These are phyloP conservation scores for Rhodotorula babjevae DNA, from an alignment of 768 basidiomycete species.

Conservation along the genomic window DNA sequence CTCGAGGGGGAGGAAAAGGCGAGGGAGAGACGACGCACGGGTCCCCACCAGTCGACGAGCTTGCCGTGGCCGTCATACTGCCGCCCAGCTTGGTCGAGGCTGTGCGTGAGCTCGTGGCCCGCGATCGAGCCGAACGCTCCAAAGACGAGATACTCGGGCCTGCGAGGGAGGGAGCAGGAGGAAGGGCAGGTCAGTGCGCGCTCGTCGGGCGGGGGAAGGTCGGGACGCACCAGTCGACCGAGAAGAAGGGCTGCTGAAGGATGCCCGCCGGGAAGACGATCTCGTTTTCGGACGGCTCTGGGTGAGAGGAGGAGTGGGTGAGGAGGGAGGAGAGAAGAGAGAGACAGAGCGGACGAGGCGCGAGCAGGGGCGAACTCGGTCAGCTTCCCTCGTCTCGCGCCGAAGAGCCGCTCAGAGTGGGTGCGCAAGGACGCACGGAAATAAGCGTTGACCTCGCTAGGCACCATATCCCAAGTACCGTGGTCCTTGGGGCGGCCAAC, in stretches of 20 bases:
- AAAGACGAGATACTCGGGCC: constrained; percentile 84
- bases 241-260: constrained; percentile 79
- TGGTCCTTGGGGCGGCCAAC: constrained; percentile 67
- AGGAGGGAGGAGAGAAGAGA: no score
- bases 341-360: no score
- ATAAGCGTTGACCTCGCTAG: constrained; percentile 81
- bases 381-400: no score
- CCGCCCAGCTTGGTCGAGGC: constrained; percentile 61
- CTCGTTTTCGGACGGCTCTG: constrained; percentile 47
- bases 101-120: constrained; percentile 85
- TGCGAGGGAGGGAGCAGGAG: constrained; percentile 42
- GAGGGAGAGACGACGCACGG: constrained; percentile 1
- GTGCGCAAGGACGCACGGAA: constrained; percentile 67
- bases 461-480: constrained; percentile 81
- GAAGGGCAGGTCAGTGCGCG: background rate
- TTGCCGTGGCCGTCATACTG: constrained; percentile 86
- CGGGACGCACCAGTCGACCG: constrained; percentile 60
- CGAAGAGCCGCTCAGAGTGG: no score
- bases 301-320: no score
- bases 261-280: constrained; percentile 97
- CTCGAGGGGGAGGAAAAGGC: background rate
- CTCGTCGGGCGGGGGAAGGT: no score
- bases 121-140: constrained; percentile 90
- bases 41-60: constrained; percentile 78
- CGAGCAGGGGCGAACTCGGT: no score